A percentile compares a stretch with the other conserved stretches of the same genome.
Evolutionary conservation across 148 eudicot species (phyloP).

Genomic region (Dysphania ambrosioides): DNA sequence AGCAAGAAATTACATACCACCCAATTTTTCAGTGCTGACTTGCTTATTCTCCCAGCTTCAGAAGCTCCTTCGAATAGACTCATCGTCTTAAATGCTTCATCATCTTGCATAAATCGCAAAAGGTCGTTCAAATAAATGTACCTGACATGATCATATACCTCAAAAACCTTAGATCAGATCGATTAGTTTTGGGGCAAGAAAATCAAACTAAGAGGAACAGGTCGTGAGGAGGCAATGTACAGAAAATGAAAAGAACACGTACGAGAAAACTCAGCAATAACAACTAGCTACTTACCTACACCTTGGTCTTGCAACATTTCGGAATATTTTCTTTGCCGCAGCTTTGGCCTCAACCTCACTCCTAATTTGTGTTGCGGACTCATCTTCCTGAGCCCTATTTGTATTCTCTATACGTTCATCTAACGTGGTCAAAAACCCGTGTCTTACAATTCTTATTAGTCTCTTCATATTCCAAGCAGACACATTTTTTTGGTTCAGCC

Average conservation of each 20-base stretch:
- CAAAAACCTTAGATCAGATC: neutral
- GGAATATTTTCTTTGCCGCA: conserved; percentile 91
- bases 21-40: conserved; percentile 65
- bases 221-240: neutral
- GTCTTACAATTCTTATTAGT: conserved; percentile 59
- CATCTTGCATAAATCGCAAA: conserved; percentile 67
- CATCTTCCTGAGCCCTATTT: conserved; percentile 39
- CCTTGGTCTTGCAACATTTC: conserved; percentile 67
- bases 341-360: conserved; percentile 83
- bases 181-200: neutral
- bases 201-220: neutral
- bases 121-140: conserved; percentile 56
- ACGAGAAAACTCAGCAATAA: neutral
- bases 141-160: conserved; percentile 29
- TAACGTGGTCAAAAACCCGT: conserved; percentile 59
- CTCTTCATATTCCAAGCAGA: conserved; percentile 98
- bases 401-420: conserved; percentile 57
- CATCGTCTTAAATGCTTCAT: conserved; percentile 59
- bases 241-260: neutral
- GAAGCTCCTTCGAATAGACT: conserved; percentile 53
- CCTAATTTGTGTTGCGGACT: conserved; percentile 49
- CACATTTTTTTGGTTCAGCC: conserved; percentile 61
- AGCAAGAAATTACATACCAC: conserved; percentile 46
- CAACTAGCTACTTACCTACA: conserved; percentile 64
- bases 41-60: conserved; percentile 58